phyloP scores from a whole-genome alignment of 441 rosid genomes.

The Heliophila coronopifolia region DNA sequence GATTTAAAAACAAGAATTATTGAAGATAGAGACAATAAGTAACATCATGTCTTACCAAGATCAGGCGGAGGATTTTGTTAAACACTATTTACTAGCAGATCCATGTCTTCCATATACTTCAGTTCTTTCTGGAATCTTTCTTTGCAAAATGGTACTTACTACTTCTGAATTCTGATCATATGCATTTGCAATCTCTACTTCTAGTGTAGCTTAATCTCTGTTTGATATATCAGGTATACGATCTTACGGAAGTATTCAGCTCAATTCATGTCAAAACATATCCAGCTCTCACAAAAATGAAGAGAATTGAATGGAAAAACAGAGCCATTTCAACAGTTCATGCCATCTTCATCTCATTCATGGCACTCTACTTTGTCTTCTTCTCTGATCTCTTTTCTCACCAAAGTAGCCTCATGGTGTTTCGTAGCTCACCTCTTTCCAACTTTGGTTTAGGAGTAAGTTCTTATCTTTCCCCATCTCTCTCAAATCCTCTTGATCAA shows the following conservation, averaged over 20 bases:
- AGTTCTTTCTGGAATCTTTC: constrained; percentile 44
- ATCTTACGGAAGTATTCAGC: constrained; percentile 44
- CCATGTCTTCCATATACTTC: constrained; percentile 53
- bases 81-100: constrained; percentile 42
- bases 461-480: no score
- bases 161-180: constrained; percentile 13
- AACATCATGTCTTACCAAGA: constrained; percentile 38
- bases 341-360: constrained; percentile 53
- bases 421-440: constrained; percentile 39
- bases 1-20: not conserved
- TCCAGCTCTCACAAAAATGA: constrained; percentile 39
- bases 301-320: constrained; percentile 67
- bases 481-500: no score
- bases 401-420: constrained; percentile 39
- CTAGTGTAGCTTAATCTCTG: not conserved
- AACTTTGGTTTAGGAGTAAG: constrained; percentile 36
- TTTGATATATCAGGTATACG: constrained; percentile 41
- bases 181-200: not conserved
- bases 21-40: constrained; percentile 6
- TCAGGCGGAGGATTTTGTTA: constrained; percentile 43
- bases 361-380: constrained; percentile 58
- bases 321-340: constrained; percentile 67
- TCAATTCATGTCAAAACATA: constrained; percentile 46
- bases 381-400: constrained; percentile 61
- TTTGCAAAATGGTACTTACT: constrained; percentile 52